Conservation (phyloP, 2,329 filamentous ascomycete species). For the Penicillium sp. region DNA sequence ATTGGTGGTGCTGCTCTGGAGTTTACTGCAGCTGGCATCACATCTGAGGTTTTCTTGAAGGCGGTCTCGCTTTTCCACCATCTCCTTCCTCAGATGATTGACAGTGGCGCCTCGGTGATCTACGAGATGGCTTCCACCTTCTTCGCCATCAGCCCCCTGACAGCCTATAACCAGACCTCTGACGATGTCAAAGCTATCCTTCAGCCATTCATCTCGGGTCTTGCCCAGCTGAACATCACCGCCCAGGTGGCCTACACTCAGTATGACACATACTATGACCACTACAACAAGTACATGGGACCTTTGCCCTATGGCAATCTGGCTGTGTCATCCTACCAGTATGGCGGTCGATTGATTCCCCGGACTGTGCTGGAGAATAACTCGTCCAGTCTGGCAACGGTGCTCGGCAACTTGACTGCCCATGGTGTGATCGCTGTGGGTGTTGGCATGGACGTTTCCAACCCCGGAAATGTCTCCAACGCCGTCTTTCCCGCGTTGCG, state of each 20-base stretch:
- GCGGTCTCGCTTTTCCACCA: slow-evolving; percentile 51
- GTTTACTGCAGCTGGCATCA: slow-evolving; percentile 38
- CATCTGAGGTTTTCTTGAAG: slow-evolving; percentile 50
- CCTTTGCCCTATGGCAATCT: slow-evolving; percentile 15
- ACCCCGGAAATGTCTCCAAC: slow-evolving; percentile 42
- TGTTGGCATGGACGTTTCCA: slow-evolving; percentile 42
- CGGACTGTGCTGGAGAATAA: slow-evolving; percentile 35
- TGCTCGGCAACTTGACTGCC: slow-evolving; percentile 36
- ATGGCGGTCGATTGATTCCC: slow-evolving; percentile 38
- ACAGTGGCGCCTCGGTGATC: slow-evolving; percentile 52
- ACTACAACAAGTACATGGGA: slow-evolving; percentile 30
- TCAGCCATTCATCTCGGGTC: slow-evolving; percentile 45
- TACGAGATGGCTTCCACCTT: slow-evolving; percentile 56
- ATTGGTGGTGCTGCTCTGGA: slow-evolving; percentile 48
- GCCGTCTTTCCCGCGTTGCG: slow-evolving; percentile 46
- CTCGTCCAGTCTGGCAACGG: slow-evolving; percentile 28
- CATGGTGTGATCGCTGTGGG: slow-evolving; percentile 37
- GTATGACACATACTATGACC: slow-evolving; percentile 27
- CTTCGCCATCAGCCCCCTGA: slow-evolving; percentile 48
- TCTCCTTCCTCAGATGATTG: slow-evolving; percentile 50
- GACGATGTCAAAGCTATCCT: slow-evolving; percentile 47
- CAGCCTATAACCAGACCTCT: slow-evolving; percentile 48
- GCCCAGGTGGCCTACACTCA: slow-evolving; percentile 31
- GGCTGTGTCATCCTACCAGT: slow-evolving; percentile 40
- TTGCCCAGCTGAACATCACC: slow-evolving; percentile 38